phyloP scores from a whole-genome alignment of 2,329 filamentous ascomycete genomes.

The Emergomyces africanus region DNA sequence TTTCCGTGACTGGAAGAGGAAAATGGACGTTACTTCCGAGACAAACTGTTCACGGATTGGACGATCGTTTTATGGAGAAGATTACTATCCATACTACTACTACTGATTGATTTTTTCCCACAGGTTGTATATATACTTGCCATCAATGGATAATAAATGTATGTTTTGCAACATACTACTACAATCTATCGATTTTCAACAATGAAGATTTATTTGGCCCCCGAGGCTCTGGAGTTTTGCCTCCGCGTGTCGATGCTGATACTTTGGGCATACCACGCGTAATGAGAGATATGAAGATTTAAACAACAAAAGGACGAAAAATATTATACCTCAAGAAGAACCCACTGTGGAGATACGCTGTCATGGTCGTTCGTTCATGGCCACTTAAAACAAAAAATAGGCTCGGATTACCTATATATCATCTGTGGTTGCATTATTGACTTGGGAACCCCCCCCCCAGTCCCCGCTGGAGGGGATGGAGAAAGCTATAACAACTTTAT shows the following conservation, averaged over 20 bases:
- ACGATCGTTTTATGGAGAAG: neutral
- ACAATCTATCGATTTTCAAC: no score
- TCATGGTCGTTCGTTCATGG: neutral
- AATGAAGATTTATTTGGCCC: no score
- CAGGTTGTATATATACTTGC: no score
- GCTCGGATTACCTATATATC: neutral
- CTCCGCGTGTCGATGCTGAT: no score
- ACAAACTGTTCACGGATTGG: neutral
- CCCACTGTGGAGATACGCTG: neutral
- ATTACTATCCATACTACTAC: no score
- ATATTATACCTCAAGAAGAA: neutral
- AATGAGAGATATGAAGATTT: neutral
- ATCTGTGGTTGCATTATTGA: neutral
- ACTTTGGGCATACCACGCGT: neutral
- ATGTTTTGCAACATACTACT: no score
- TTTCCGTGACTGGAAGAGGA: neutral
- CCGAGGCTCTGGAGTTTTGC: neutral
- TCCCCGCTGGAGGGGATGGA: neutral
- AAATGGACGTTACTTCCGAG: neutral
- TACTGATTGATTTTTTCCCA: no score
- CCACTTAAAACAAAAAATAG: neutral
- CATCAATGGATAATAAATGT: no score
- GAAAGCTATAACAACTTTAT: constrained; percentile 23
- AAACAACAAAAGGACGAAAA: neutral
- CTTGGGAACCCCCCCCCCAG: neutral